Evolutionary conservation across 1,284 basidiomycete genomes (phyloP).

Genomic region (Puccinia novopanici): DNA sequence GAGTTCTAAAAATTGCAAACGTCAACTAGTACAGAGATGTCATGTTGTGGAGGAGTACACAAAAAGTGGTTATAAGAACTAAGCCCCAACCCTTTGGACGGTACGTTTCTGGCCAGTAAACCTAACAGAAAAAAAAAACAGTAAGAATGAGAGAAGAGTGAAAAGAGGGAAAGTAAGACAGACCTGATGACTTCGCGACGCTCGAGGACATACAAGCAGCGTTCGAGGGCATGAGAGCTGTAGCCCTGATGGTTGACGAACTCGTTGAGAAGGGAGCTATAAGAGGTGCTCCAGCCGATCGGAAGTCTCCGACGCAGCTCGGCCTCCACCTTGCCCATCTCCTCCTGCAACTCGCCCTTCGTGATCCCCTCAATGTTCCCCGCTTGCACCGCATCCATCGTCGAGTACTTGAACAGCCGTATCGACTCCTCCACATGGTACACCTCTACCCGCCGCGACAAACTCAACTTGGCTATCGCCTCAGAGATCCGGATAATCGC

Average conservation of each 20-base stretch:
- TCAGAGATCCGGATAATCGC: slow-evolving; percentile 99
- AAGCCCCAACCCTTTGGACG: neutral
- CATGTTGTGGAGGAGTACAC: neutral
- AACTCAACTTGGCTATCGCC: slow-evolving; percentile 88
- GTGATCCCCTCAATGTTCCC: slow-evolving; percentile 89
- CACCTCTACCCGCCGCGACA: slow-evolving; percentile 80
- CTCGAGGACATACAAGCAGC: slow-evolving; percentile 88
- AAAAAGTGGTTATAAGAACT: neutral
- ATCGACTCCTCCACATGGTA: slow-evolving; percentile 99
- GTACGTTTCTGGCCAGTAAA: slow-evolving; percentile 1
- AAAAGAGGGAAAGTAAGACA: neutral
- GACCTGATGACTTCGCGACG: slow-evolving; percentile 89
- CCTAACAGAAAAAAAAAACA: slow-evolving; percentile 9
- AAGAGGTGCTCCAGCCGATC: slow-evolving; percentile 95
- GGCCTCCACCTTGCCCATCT: slow-evolving; percentile 87
- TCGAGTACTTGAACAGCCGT: slow-evolving; percentile 95
- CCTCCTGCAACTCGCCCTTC: slow-evolving; percentile 87
- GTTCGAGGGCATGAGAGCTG: slow-evolving; percentile 85
- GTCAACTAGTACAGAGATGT: neutral
- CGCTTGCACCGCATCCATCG: slow-evolving; percentile 97
- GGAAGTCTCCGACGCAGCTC: slow-evolving; percentile 85
- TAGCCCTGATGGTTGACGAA: slow-evolving; percentile 92
- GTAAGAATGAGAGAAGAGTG: neutral
- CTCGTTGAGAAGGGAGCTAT: slow-evolving; percentile 88
- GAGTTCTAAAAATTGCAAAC: neutral